phyloP scores from a whole-genome alignment of 1,284 basidiomycete genomes.

The Pyrrhoderma noxium region DNA sequence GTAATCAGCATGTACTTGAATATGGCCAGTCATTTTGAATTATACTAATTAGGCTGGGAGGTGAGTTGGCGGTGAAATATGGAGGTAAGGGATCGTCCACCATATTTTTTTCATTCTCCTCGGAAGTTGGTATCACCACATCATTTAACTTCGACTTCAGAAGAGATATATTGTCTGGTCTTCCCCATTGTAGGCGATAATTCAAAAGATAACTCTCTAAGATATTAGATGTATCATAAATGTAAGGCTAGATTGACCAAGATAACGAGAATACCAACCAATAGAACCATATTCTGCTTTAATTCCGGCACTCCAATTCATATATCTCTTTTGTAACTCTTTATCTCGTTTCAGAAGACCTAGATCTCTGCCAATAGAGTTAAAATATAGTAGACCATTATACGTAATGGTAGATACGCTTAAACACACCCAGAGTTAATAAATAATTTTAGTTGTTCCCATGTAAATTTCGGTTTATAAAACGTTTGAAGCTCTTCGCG shows the following conservation, averaged over 20 bases:
- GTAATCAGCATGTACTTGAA: conserved; percentile 43
- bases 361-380: conserved; percentile 46
- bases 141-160: conserved; percentile 39
- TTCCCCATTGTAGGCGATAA: conserved; percentile 66
- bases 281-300: conserved; percentile 56
- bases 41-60: conserved; percentile 54
- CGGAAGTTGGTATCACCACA: background rate
- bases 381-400: conserved; percentile 6
- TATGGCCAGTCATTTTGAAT: conserved; percentile 83
- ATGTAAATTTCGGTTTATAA: conserved; percentile 70
- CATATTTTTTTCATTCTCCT: conserved; percentile 16
- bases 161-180: conserved; percentile 51
- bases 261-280: conserved; percentile 34
- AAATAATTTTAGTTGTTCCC: conserved; percentile 66
- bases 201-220: conserved; percentile 60
- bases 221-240: background rate
- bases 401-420: background rate
- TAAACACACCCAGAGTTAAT: conserved; percentile 61
- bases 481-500: conserved; percentile 54
- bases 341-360: conserved; percentile 70
- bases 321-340: conserved; percentile 57
- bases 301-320: conserved; percentile 50
- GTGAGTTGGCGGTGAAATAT: conserved; percentile 60
- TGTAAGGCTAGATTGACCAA: conserved; percentile 8
- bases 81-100: conserved; percentile 3